Base-by-base conservation (phyloP, 1,139 yeast species). In the Tardiomyces blankii region DNA sequence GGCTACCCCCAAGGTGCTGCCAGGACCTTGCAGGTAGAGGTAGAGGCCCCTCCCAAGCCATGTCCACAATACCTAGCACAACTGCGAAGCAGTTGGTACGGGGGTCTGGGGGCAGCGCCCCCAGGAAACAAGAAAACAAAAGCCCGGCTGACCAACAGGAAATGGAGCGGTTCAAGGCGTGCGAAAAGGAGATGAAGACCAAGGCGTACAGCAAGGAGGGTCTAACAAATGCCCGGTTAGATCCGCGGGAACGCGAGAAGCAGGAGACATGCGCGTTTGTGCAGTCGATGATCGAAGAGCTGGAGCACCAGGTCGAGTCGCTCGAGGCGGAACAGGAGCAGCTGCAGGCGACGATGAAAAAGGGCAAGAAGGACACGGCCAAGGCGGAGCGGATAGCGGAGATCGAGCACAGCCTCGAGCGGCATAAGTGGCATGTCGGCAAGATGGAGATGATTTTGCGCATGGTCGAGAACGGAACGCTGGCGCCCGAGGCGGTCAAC, bases 131-230 rank as follows among this genome's bases (percentile, higher is more conserved):
- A 27, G 11, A 12, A 8, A 12, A 27, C 30, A 27, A 27, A 12
- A 12, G 30, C 8, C 30, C 12, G 18, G 3, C 44, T 70, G 76
- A 61, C 35, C 5, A 9, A 3, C 35, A 30, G 35, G 95, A 93
- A 47, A 91, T 91, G 99, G 98, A 93, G 66, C 77, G 91, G 56
- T 93, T 93, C 68, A 93, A 93, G 64, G 91, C 91, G 45, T 85
- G 89, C 54, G 99, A 93, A 64, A 86, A 89, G 68, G 80, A 84
- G 55, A 84, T 88, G 78, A 93, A 93, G 68, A 89, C 95, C 35
- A 93, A 93, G 64, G 96, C 95, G 48, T 93, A 87, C 61, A 82
- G 95, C 39, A 87, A 87, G 61, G 98, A 91, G 66, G 98, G 97
- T 1, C 72, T 91, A 54, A 88, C 84, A 49, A 75, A 82, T 56